Conservation (phyloP, 176 grass and related monocot genomes). For the Oryza officinalis region DNA sequence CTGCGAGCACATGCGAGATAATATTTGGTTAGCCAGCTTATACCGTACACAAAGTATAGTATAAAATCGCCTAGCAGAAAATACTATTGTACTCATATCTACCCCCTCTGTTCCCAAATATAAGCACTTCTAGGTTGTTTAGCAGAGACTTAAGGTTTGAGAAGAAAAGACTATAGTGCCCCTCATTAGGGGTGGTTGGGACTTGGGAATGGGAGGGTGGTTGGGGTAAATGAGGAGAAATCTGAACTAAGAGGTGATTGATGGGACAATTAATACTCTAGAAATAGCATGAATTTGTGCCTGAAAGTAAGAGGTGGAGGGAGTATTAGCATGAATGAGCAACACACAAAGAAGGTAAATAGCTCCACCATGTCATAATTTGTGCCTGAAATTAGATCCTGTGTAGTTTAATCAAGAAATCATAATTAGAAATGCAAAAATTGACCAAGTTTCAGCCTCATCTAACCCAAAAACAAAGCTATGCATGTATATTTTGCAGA, state of each 20-base stretch:
- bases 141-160: too few relatives aligned
- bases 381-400: background rate
- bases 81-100: constrained; percentile 23
- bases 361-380: background rate
- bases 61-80: constrained; percentile 15
- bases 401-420: constrained; percentile 7
- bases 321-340: background rate
- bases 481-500: background rate
- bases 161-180: too few relatives aligned
- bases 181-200: too few relatives aligned
- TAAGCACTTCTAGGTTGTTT: too few relatives aligned
- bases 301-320: too few relatives aligned
- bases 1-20: constrained; percentile 59
- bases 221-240: too few relatives aligned
- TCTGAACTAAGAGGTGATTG: too few relatives aligned
- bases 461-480: background rate
- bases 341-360: background rate
- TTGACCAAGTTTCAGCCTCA: background rate
- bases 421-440: background rate
- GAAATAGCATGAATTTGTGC: too few relatives aligned
- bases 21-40: constrained; percentile 16
- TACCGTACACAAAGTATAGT: background rate
- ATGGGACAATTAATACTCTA: too few relatives aligned
- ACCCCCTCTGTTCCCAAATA: too few relatives aligned
- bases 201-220: too few relatives aligned